Evolutionary conservation across 108 stramenopile genomes (phyloP).

Genomic region (Pseudonitzschia delicatissima): DNA sequence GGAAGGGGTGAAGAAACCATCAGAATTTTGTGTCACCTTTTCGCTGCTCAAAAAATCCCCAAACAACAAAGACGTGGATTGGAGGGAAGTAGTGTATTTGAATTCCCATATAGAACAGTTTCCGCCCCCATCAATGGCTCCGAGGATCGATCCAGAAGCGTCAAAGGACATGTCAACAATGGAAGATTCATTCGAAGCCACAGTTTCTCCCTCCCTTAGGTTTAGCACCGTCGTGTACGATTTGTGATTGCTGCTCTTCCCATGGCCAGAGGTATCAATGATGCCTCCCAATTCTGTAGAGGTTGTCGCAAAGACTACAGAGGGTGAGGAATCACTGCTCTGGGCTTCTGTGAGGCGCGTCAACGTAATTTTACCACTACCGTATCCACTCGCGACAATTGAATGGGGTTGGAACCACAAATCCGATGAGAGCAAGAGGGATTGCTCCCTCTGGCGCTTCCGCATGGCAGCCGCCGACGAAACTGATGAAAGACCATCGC

Average conservation of each 20-base stretch:
- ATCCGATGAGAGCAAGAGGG: constrained; percentile 21
- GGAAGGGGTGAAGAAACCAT: constrained; percentile 1
- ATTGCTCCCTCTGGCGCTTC: background rate
- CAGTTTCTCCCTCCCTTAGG: background rate
- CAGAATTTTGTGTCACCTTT: background rate
- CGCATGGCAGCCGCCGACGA: background rate
- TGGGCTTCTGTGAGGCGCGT: constrained; percentile 3
- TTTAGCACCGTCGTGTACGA: background rate
- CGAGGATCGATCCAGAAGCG: constrained; percentile 41
- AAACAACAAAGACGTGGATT: constrained; percentile 11
- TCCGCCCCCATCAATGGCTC: constrained; percentile 49
- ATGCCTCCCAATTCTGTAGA: background rate
- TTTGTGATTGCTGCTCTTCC: background rate
- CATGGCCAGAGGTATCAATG: background rate
- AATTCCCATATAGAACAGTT: constrained; percentile 45
- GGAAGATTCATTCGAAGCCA: background rate
- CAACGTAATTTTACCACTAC: constrained; percentile 17
- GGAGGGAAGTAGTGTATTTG: constrained; percentile 29
- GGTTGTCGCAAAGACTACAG: background rate
- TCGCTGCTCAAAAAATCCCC: background rate
- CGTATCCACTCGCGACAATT: constrained; percentile 25
- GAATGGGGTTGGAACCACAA: constrained; percentile 35
- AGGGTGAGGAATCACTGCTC: background rate
- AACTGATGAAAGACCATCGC: background rate
- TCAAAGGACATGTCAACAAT: constrained; percentile 45